phyloP scores from a whole-genome alignment of 345 rosid species.

The Eucalyptus caleyi region DNA sequence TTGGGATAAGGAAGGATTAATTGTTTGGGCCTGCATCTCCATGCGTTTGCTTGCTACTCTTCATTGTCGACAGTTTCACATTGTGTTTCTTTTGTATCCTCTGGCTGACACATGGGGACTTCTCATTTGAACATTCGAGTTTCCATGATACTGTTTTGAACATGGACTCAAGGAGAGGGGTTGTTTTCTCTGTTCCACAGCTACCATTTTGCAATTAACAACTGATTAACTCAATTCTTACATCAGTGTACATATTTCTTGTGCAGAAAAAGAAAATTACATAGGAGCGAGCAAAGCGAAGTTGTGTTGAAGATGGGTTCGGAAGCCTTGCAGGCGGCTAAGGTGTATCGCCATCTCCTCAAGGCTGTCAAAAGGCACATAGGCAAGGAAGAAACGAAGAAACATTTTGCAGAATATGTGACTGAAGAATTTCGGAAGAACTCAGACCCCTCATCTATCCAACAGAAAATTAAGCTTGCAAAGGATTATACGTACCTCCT shows the following conservation, averaged over 20 bases:
- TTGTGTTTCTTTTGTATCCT: not conserved
- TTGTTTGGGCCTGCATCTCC: not conserved
- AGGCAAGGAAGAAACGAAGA: slow-evolving; percentile 64
- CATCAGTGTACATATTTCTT: not conserved
- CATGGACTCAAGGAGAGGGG: not conserved
- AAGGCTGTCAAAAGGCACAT: slow-evolving; percentile 58
- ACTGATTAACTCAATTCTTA: not conserved
- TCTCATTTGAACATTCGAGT: not conserved
- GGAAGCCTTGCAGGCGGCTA: slow-evolving; percentile 29
- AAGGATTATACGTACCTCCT: slow-evolving; percentile 51
- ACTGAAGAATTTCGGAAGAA: slow-evolving; percentile 47
- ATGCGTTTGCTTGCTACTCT: not conserved
- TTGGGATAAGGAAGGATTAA: not conserved
- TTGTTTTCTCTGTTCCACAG: not conserved
- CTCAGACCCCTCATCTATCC: slow-evolving; percentile 10
- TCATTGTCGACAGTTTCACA: not conserved
- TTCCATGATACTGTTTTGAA: not conserved
- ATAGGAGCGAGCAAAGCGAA: not conserved
- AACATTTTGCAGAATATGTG: slow-evolving; percentile 54
- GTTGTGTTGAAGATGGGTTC: slow-evolving; percentile 28
- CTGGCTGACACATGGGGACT: not conserved
- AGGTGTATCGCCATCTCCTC: slow-evolving; percentile 52
- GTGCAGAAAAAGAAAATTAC: not conserved
- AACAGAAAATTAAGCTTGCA: slow-evolving; percentile 56
- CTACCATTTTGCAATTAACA: not conserved